A percentile compares a stretch with the other conserved stretches of the same genome.
phyloP scores from a whole-genome alignment of 495 filamentous ascomycete species.

The Penicillium egyptiacum region DNA sequence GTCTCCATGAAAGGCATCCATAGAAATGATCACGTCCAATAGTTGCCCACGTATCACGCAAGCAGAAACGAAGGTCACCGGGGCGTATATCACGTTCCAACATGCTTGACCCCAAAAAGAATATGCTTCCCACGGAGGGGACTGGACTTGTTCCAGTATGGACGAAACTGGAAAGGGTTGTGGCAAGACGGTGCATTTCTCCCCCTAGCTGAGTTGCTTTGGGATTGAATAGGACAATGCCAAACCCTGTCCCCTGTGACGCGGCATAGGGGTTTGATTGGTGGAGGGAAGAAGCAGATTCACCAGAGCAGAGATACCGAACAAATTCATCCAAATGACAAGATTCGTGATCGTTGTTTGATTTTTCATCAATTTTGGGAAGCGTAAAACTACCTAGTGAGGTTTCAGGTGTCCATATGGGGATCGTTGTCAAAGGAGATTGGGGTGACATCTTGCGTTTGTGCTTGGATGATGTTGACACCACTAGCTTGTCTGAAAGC shows the following conservation, averaged over 20 bases:
- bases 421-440: slow-evolving; percentile 31
- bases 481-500: neutral
- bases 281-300: slow-evolving; percentile 6
- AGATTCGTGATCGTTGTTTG: neutral
- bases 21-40: slow-evolving; percentile 36
- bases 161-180: slow-evolving; percentile 15
- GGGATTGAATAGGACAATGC: slow-evolving; percentile 26
- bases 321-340: slow-evolving; percentile 19
- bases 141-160: neutral
- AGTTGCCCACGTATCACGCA: slow-evolving; percentile 34
- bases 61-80: slow-evolving; percentile 26
- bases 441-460: slow-evolving; percentile 8
- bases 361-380: neutral
- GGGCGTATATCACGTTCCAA: slow-evolving; percentile 17
- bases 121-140: slow-evolving; percentile 30
- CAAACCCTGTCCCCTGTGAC: slow-evolving; percentile 17
- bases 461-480: neutral
- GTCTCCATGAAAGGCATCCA: slow-evolving; percentile 36
- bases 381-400: slow-evolving; percentile 6
- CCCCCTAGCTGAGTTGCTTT: slow-evolving; percentile 20
- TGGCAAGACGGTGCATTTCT: slow-evolving; percentile 28
- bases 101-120: slow-evolving; percentile 35
- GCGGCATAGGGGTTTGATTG: slow-evolving; percentile 29
- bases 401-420: slow-evolving; percentile 22
- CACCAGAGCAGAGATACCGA: slow-evolving; percentile 15